Conservation (phyloP, 2,329 filamentous ascomycete genomes). For the Uncinocarpus reesii region DNA sequence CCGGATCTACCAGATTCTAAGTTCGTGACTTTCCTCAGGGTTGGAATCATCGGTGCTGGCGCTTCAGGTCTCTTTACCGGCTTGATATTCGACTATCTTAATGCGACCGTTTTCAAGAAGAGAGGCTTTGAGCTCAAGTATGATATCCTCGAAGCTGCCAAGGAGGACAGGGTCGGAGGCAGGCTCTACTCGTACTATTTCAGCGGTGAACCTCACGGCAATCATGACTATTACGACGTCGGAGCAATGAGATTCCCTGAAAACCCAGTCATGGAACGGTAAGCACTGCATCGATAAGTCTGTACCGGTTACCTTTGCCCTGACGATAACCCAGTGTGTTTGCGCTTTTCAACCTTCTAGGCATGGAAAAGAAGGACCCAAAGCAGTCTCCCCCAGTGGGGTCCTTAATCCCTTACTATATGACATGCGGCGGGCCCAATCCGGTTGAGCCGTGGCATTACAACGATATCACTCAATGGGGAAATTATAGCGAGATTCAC, state of each 20-base stretch:
- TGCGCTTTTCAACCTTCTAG: neutral
- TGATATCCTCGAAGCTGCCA: neutral
- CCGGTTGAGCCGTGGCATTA: neutral
- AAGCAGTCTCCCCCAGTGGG: neutral
- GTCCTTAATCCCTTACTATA: constrained; percentile 3
- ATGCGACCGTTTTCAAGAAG: neutral
- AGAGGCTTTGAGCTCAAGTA: neutral
- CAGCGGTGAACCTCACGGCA: neutral
- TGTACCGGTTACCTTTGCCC: too few species aligned
- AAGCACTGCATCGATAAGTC: neutral
- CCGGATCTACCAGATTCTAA: neutral
- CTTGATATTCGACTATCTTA: constrained; percentile 2
- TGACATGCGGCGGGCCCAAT: neutral
- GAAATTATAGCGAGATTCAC: neutral
- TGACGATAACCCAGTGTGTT: neutral
- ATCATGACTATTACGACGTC: neutral
- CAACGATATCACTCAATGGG: neutral
- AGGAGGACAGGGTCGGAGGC: neutral
- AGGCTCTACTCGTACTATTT: constrained; percentile 1
- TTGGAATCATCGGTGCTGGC: neutral
- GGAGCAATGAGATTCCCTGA: constrained; percentile 3
- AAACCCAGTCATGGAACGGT: neutral
- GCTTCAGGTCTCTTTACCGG: neutral
- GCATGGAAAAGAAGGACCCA: constrained; percentile 2
- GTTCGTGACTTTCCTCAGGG: neutral